Evolutionary conservation across 495 filamentous ascomycete genomes (phyloP), one percentile per base, ranked within the genome.

Genomic region (Chaetomidium leptoderma): DNA sequence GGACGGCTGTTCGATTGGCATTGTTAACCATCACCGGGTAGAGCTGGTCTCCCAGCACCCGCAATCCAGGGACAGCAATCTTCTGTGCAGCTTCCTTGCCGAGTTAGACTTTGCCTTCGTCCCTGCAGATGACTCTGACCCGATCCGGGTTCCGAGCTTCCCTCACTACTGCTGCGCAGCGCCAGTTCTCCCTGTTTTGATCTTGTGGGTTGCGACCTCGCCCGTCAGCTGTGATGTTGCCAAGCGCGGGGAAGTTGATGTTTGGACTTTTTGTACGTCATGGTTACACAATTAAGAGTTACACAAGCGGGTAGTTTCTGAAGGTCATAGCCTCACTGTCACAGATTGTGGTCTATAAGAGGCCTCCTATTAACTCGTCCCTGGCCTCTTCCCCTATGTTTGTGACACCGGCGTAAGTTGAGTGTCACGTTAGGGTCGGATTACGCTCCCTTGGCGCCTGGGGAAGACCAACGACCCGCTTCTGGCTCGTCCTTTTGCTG

Each of bases 231-330:
- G n/a, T n/a, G n/a, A n/a, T n/a, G n/a, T n/a, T n/a, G n/a, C n/a
- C n/a, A n/a, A n/a, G n/a, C n/a, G n/a, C n/a, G n/a, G n/a, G n/a
- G n/a, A n/a, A n/a, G n/a, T n/a, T n/a, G n/a, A n/a, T n/a, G n/a
- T n/a, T n/a, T n/a, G n/a, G n/a, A n/a, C n/a, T n/a, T n/a, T n/a
- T n/a, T n/a, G n/a, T n/a, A n/a, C n/a, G n/a, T n/a, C n/a, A n/a
- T n/a, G n/a, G n/a, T n/a, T n/a, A n/a, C n/a, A n/a, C n/a, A 33
- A 63, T 35, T 48, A n/a, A 39, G 36, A 39, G 36, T 39, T 39
- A 39, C 36, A 39, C 36, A 39, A 39, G n/a, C 36, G 36, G 36
- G n/a, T 39, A 8, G 36, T 39, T 39, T 39, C 36, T 39, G 36
- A 39, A 39, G 36, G 35, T n/a, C 36, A 39, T 39, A 1, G 36